These are phyloP conservation scores for Nakazawaea wickerhamii DNA, from an alignment of 805 yeast genomes.

Conservation along the genomic window DNA sequence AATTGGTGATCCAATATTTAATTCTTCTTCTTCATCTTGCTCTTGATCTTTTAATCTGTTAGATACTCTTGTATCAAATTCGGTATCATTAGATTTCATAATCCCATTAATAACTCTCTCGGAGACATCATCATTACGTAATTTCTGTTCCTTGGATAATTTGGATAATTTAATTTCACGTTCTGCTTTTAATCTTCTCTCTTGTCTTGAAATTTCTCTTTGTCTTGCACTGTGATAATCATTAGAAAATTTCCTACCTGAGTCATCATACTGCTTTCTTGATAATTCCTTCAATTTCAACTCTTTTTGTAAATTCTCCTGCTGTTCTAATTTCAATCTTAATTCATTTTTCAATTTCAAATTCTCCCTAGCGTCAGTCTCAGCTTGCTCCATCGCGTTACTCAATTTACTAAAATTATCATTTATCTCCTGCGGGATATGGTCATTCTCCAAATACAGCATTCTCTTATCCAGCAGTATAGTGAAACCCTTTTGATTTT, in stretches of 20 bases:
- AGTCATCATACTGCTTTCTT: constrained; percentile 32
- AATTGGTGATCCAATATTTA: constrained; percentile 34
- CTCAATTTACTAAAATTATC: constrained; percentile 59
- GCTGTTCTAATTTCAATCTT: constrained; percentile 44
- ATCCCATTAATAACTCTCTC: constrained; percentile 40
- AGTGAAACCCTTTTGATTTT: constrained; percentile 86
- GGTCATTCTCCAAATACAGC: constrained; percentile 41
- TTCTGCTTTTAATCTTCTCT: constrained; percentile 42
- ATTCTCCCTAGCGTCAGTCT: constrained; percentile 51
- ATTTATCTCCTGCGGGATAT: constrained; percentile 36
- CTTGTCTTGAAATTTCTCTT: constrained; percentile 36
- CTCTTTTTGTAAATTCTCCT: constrained; percentile 44
- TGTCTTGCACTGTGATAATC: constrained; percentile 22
- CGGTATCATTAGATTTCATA: constrained; percentile 22
- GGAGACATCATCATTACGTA: constrained; percentile 44
- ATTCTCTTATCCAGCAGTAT: constrained; percentile 75
- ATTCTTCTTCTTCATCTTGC: constrained; percentile 8
- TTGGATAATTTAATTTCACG: constrained; percentile 37
- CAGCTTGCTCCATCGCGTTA: constrained; percentile 69
- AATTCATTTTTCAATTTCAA: constrained; percentile 44
- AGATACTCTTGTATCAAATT: constrained; percentile 56
- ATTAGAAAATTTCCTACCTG: constrained; percentile 12
- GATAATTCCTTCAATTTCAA: constrained; percentile 47
- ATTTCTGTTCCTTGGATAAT: constrained; percentile 39
- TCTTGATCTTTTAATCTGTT: constrained; percentile 28